Base-by-base conservation (phyloP, 1,139 yeast species). In the Pichia sp. region DNA sequence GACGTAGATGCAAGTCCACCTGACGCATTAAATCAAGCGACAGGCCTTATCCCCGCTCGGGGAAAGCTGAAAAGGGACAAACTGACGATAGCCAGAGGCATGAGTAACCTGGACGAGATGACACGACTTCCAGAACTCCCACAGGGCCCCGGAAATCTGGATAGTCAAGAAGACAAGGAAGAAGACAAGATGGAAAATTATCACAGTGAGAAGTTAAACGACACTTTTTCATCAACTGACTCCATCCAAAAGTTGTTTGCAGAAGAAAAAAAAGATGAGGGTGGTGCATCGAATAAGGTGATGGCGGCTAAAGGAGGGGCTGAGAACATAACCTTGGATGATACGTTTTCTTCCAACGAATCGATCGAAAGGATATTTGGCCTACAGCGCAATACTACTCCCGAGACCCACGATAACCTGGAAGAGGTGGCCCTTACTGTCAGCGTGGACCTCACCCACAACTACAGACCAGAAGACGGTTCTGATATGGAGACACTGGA, bases 41-140 rank as follows among this genome's bases (percentile, higher is more conserved):
- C 30, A 4, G 6, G n/a, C 2, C n/a, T 41, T 7, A 31, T 45
- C n/a, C 32, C 42, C 16, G 7, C 11, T 7, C 49, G 48, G 15
- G 42, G 44, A 47, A 36, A 36, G 8, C 30, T 41, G 1, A 13
- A 43, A 6, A 41, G 16, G 8, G 31, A 26, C 32, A 30, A 19
- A 1, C 26, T 16, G 11, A n/a, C 53, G 5, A 36, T 43, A 11
- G 1, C 44, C 1, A 29, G 56, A 32, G 53, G 48, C 5, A 13
- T 42, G 5, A 53, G 56, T 50, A 3, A 43, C 8, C 5, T 50
- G 26, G 56, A 53, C 32, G n/a, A 13, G 8, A 32, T 43, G 16
- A 53, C 53, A 23, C 11, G 15, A 23, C 19, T 50, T 2, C 56
- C 56, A 4, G 23, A 13, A 4, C 38, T 53, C 30, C 56, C 56